phyloP scores from a whole-genome alignment of 2,329 filamentous ascomycete species.

The Alternaria sp. region DNA sequence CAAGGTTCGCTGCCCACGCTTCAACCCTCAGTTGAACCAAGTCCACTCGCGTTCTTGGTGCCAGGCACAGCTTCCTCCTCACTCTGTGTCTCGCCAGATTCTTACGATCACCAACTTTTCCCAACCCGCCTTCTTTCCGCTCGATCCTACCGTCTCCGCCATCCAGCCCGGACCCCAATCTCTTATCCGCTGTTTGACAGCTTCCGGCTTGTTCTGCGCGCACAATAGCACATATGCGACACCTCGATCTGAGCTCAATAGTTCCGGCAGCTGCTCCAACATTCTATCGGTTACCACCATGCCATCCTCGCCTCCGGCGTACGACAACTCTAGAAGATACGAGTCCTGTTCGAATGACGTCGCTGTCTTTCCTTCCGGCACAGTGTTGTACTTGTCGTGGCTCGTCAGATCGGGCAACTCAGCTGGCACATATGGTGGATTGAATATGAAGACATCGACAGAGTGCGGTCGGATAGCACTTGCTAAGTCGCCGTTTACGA shows the following conservation, averaged over 20 bases:
- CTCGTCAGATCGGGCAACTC: conserved; percentile 66
- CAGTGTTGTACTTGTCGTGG: conserved; percentile 40
- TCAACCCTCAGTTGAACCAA: background rate
- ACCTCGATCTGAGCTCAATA: conserved; percentile 69
- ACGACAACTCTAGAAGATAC: conserved; percentile 81
- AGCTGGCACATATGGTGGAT: conserved; percentile 95
- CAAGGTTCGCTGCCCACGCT: conserved; percentile 11
- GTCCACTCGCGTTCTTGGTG: background rate
- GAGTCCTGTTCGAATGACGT: conserved; percentile 77
- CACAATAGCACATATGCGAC: conserved; percentile 91
- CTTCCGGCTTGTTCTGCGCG: conserved; percentile 83
- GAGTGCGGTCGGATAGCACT: conserved; percentile 62
- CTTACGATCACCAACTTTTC: conserved; percentile 90
- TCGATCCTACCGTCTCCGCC: conserved; percentile 78
- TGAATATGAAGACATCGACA: conserved; percentile 91
- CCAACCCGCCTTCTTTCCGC: conserved; percentile 89
- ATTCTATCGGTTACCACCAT: conserved; percentile 92
- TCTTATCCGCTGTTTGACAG: conserved; percentile 69
- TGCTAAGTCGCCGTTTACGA: conserved; percentile 73
- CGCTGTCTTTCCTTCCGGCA: conserved; percentile 27
- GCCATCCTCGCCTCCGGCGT: conserved; percentile 85
- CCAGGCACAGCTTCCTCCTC: background rate
- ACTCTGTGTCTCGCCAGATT: conserved; percentile 67
- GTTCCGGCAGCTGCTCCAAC: conserved; percentile 69
- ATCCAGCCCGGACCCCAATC: conserved; percentile 69